Evolutionary conservation across 176 grass and related monocot species (phyloP).

Genomic region (Tillandsia fasciculata): DNA sequence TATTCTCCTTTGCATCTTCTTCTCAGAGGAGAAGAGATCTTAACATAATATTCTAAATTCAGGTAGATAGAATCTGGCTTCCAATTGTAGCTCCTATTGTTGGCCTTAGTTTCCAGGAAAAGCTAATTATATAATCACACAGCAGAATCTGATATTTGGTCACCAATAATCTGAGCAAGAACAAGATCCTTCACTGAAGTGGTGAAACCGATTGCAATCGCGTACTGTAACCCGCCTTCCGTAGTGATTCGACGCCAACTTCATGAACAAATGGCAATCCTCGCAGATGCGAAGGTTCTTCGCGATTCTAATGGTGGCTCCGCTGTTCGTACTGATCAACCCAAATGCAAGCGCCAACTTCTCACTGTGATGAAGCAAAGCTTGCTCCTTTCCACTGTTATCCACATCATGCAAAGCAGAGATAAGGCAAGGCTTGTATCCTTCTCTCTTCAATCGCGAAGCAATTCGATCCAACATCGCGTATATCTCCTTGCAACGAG

Average conservation of each 20-base stretch:
- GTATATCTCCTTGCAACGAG: neutral
- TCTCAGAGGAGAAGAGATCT: too few species aligned
- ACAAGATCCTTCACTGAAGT: slow-evolving; percentile 10
- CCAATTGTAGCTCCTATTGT: too few species aligned
- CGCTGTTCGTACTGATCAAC: neutral
- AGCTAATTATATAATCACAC: too few species aligned
- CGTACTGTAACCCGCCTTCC: neutral
- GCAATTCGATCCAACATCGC: slow-evolving; percentile 6
- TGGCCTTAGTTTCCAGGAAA: too few species aligned
- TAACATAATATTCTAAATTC: too few species aligned
- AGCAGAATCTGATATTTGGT: neutral
- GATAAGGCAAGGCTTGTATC: neutral
- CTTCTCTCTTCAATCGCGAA: neutral
- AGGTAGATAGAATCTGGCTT: too few species aligned
- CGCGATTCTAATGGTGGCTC: slow-evolving; percentile 3
- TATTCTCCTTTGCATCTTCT: too few species aligned
- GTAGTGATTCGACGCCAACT: slow-evolving; percentile 5
- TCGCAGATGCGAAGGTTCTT: slow-evolving; percentile 12
- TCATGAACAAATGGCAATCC: slow-evolving; percentile 9
- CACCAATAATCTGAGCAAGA: slow-evolving; percentile 17
- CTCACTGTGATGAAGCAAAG: slow-evolving; percentile 8
- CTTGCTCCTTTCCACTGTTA: slow-evolving; percentile 4
- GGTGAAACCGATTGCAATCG: slow-evolving; percentile 12
- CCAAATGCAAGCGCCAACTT: slow-evolving; percentile 19
- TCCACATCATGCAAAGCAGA: neutral